A percentile compares a stretch with the other conserved stretches of the same genome.
phyloP scores from a whole-genome alignment of 768 basidiomycete species.

The Melanogaster broomeanus region DNA sequence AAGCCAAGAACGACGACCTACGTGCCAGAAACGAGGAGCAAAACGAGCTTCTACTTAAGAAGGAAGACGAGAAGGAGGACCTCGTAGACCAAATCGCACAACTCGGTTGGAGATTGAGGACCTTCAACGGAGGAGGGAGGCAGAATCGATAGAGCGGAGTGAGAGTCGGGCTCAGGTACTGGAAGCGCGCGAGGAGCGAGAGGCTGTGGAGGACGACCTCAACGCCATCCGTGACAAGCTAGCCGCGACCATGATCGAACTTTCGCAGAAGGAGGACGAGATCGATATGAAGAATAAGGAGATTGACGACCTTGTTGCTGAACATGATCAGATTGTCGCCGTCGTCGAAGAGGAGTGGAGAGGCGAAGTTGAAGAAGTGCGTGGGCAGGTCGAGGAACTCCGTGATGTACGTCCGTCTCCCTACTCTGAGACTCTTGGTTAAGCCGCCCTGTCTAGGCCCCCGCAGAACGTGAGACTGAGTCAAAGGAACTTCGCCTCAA shows the following conservation, averaged over 20 bases:
- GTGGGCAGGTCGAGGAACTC: conserved; percentile 77
- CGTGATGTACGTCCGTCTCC: conserved; percentile 54
- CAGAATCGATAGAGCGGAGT: conserved; percentile 67
- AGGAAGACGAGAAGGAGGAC: conserved; percentile 74
- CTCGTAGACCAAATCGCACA: conserved; percentile 65
- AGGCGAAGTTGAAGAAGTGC: conserved; percentile 82
- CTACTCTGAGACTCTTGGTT: neutral
- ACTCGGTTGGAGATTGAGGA: conserved; percentile 69
- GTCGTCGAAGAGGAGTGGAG: conserved; percentile 85
- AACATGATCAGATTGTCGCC: conserved; percentile 72
- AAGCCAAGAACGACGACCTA: conserved; percentile 65
- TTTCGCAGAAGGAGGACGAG: conserved; percentile 87
- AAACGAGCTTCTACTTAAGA: conserved; percentile 51
- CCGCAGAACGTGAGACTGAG: conserved; percentile 80
- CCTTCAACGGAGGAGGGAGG: conserved; percentile 58
- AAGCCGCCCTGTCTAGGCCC: conserved; percentile 44
- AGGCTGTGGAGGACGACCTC: conserved; percentile 79
- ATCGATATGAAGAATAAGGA: conserved; percentile 76
- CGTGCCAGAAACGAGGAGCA: conserved; percentile 58
- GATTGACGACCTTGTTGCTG: conserved; percentile 74
- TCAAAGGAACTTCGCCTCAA: conserved; percentile 72
- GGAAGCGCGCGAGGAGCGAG: conserved; percentile 73
- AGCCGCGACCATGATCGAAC: conserved; percentile 78
- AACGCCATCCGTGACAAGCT: conserved; percentile 75
- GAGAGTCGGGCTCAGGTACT: conserved; percentile 70